Evolutionary conservation across 1,139 yeast genomes (phyloP).

Genomic region (Suhomyces bribrorum): DNA sequence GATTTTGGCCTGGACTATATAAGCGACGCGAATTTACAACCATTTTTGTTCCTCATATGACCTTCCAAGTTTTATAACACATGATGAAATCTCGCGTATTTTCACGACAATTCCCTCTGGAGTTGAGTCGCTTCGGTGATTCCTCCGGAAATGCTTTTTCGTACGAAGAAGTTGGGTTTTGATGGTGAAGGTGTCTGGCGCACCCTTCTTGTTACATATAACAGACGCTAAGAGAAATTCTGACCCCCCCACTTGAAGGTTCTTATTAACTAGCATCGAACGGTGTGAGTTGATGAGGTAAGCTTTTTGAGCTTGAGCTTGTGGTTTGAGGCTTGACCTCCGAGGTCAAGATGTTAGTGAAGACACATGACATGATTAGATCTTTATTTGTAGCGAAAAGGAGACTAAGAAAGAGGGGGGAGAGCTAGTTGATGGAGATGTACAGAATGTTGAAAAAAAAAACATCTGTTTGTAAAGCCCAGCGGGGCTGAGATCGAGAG

Average conservation of each 20-base stretch:
- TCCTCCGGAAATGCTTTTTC: slow-evolving; percentile 42
- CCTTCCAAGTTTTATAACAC: slow-evolving; percentile 59
- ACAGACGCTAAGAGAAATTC: slow-evolving; percentile 52
- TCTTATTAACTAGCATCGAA: too few species aligned
- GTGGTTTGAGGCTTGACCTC: too few species aligned
- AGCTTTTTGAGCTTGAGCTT: too few species aligned
- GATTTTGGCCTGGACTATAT: slow-evolving; percentile 16
- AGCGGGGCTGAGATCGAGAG: background rate
- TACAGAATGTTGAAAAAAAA: too few species aligned
- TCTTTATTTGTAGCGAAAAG: too few species aligned
- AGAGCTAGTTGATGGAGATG: too few species aligned
- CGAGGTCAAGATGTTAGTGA: too few species aligned
- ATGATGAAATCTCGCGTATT: slow-evolving; percentile 65
- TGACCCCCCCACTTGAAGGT: slow-evolving; percentile 32
- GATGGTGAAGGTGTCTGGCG: slow-evolving; percentile 64
- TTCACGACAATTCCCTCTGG: slow-evolving; percentile 50
- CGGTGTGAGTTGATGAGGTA: too few species aligned
- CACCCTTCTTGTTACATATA: slow-evolving; percentile 59
- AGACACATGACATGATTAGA: too few species aligned
- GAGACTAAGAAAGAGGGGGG: too few species aligned
- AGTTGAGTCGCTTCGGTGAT: slow-evolving; percentile 42
- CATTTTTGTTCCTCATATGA: slow-evolving; percentile 35
- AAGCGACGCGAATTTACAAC: slow-evolving; percentile 13
- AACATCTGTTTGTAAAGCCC: too few species aligned
- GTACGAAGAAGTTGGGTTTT: slow-evolving; percentile 47